Base-by-base conservation (phyloP, 2,329 filamentous ascomycete species). In the Penicillium digitatum region DNA sequence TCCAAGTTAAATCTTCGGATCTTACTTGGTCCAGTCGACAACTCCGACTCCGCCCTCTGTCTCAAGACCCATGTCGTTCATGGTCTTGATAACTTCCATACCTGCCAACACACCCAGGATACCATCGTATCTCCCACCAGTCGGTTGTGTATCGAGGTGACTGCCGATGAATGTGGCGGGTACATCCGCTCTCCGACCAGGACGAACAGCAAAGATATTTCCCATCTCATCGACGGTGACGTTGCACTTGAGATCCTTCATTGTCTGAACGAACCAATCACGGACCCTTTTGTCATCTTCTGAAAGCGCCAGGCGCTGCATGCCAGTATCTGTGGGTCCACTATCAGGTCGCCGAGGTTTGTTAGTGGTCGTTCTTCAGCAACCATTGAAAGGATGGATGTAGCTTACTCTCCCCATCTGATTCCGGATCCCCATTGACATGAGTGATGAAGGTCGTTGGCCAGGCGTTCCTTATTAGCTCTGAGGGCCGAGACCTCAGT, bases 161-260 rank as follows among this genome's bases (percentile, higher is more conserved):
- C 84, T 87, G 1, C 88, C 88, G 27, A 84, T 86, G 58, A 84
- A 89, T 1, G 86, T 88, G 1, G 87, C 81, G 9, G 83, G 78
- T 2, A 82, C 81, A 26, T 82, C 77, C 18, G 78, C 75, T 48
- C 74, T 73, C 53, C 81, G 74, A 1, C 89, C 88, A 3, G 84
- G 81, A 3, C 86, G 81, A 3, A 89, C 78, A 0, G 88, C 87
- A 67, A 93, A 94, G 57, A 87, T 88, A 62, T 93, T 94, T 20
- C 89, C 89, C 83, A 93, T 91, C 26, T 82, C 77, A 67, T 94
- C 89, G 1, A 90, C 72, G 0, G 81, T 86, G 8, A 88, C 78
- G 3, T 79, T 78, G 69, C 89, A 93, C 10, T 86, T 87, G 0
- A 91, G 74, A 0, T 74, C 76, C 63, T 82, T 73, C 1, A 83